These are phyloP conservation scores for Thielaviopsis populi DNA, from an alignment of 2,329 filamentous ascomycete species.

Conservation along the genomic window DNA sequence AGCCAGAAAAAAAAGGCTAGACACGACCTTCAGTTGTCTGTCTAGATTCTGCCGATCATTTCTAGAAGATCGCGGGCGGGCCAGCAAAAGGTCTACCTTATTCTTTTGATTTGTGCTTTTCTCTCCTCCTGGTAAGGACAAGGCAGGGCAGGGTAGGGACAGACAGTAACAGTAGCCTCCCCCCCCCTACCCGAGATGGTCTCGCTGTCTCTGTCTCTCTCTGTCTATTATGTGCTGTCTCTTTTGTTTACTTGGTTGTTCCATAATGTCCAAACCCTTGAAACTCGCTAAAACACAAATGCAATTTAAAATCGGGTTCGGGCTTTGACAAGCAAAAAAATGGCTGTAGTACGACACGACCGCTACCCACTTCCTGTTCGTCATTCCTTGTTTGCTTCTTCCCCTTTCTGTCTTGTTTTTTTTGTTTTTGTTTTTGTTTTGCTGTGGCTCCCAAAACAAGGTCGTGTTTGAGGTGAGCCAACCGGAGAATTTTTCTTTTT, in stretches of 20 bases:
- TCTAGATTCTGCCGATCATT: constrained; percentile 1
- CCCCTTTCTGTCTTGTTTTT: not conserved
- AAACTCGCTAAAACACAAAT: constrained; percentile 38
- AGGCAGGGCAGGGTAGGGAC: too few species aligned
- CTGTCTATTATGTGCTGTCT: not conserved
- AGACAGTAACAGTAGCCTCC: too few species aligned
- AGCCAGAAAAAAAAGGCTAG: not conserved
- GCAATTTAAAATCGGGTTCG: constrained; percentile 27
- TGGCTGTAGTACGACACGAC: not conserved
- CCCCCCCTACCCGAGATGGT: not conserved
- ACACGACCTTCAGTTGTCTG: not conserved
- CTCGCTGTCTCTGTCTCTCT: not conserved
- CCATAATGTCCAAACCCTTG: constrained; percentile 26
- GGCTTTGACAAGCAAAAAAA: not conserved
- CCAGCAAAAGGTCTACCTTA: constrained; percentile 2
- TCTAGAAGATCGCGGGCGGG: not conserved
- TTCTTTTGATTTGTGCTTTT: not conserved
- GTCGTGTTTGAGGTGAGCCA: not conserved
- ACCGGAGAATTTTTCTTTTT: not conserved
- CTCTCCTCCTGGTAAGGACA: not conserved
- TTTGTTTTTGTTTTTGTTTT: not conserved
- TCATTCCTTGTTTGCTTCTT: not conserved
- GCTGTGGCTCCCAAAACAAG: not conserved
- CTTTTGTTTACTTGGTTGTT: constrained; percentile 1
- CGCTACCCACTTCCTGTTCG: not conserved